Evolutionary conservation across 2,329 filamentous ascomycete species (phyloP).

Genomic region (Pseudogymnoascus sp.): DNA sequence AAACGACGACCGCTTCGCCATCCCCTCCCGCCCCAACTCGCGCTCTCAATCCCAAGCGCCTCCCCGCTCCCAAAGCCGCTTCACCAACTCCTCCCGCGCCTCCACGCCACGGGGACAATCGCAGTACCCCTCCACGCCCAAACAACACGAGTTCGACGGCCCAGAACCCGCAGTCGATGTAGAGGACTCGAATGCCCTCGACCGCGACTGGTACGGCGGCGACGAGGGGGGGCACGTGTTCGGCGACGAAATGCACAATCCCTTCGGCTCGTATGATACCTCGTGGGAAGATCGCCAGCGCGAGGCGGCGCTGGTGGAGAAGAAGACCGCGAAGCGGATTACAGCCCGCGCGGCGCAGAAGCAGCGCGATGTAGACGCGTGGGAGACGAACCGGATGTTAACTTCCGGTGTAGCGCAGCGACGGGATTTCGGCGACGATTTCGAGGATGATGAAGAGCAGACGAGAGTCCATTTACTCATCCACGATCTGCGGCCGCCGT

Average conservation of each 20-base stretch:
- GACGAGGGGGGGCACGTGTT: constrained; percentile 80
- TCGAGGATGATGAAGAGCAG: constrained; percentile 82
- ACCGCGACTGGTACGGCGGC: constrained; percentile 87
- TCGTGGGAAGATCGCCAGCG: constrained; percentile 63
- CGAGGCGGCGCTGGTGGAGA: constrained; percentile 68
- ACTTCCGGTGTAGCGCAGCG: constrained; percentile 92
- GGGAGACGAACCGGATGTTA: constrained; percentile 98
- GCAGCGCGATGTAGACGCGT: constrained; percentile 91
- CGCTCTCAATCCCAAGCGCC: constrained; percentile 17
- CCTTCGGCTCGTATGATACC: constrained; percentile 69
- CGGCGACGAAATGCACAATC: constrained; percentile 88
- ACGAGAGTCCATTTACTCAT: constrained; percentile 85
- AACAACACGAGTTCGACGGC: constrained; percentile 51
- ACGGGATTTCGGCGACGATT: constrained; percentile 70
- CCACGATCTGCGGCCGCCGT: constrained; percentile 88
- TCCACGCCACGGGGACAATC: constrained; percentile 28
- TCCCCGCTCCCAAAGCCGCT: constrained; percentile 32
- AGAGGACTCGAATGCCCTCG: constrained; percentile 66
- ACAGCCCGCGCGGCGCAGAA: constrained; percentile 73
- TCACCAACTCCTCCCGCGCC: constrained; percentile 22
- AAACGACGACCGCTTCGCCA: constrained; percentile 47
- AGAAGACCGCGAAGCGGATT: constrained; percentile 65
- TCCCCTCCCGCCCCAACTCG: constrained; percentile 21
- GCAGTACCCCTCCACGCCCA: constrained; percentile 34
- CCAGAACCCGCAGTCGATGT: constrained; percentile 54